These are phyloP conservation scores for Alternaria triticina DNA, from an alignment of 2,329 filamentous ascomycete species.

Conservation along the genomic window DNA sequence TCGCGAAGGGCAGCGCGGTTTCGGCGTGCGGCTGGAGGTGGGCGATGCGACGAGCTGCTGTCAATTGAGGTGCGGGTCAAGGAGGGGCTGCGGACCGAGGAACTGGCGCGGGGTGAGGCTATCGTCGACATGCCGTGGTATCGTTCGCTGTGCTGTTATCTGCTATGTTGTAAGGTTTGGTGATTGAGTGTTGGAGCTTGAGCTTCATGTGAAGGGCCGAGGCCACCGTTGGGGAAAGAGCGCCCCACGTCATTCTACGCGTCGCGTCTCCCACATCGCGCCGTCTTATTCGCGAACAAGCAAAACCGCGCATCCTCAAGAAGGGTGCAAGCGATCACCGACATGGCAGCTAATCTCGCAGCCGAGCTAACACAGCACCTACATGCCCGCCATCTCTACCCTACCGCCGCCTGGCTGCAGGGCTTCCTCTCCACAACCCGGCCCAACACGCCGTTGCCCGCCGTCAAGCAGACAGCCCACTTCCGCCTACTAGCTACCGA, in stretches of 20 bases:
- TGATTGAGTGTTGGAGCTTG: not conserved
- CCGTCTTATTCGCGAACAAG: not conserved
- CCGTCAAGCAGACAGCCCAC: slow-evolving; percentile 78
- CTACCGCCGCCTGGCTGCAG: slow-evolving; percentile 67
- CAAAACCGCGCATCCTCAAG: not conserved
- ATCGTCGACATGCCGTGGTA: slow-evolving; percentile 61
- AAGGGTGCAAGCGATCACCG: slow-evolving; percentile 9
- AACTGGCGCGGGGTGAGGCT: slow-evolving; percentile 65
- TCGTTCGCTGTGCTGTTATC: not conserved
- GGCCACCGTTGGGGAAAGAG: slow-evolving; percentile 18
- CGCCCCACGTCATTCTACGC: slow-evolving; percentile 30
- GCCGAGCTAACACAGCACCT: slow-evolving; percentile 60
- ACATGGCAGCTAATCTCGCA: slow-evolving; percentile 37
- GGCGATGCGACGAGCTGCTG: slow-evolving; percentile 22
- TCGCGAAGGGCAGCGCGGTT: slow-evolving; percentile 90
- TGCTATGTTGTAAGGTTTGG: not conserved
- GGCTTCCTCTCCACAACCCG: slow-evolving; percentile 64
- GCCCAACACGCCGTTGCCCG: slow-evolving; percentile 67
- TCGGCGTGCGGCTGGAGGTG: slow-evolving; percentile 58
- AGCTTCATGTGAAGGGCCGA: slow-evolving; percentile 26
- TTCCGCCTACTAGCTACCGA: slow-evolving; percentile 81
- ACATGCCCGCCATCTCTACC: slow-evolving; percentile 61
- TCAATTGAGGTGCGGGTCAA: slow-evolving; percentile 79
- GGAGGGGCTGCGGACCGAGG: slow-evolving; percentile 69
- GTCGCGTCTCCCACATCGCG: slow-evolving; percentile 24